These are phyloP conservation scores for Aspergillus viridinutans DNA, from an alignment of 2,329 filamentous ascomycete genomes.

Conservation along the genomic window DNA sequence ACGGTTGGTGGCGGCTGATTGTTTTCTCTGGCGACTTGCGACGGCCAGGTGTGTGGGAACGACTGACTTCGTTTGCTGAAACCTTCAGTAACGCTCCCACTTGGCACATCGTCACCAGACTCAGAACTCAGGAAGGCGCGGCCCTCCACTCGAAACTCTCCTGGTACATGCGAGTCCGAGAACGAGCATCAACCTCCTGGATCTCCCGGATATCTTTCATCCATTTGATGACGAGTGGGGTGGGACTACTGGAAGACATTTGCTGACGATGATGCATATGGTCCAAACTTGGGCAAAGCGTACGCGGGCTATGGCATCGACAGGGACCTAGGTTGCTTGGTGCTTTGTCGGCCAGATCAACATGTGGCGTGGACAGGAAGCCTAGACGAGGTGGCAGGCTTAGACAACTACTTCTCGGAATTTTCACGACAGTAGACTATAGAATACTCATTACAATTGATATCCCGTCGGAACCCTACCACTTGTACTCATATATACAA, in stretches of 20 bases:
- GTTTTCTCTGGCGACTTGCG: slow-evolving; percentile 18
- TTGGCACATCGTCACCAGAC: background rate
- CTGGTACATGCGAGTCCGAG: slow-evolving; percentile 12
- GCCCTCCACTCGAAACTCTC: slow-evolving; percentile 1
- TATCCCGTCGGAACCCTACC: background rate
- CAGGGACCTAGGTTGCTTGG: slow-evolving; percentile 8
- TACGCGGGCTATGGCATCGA: slow-evolving; percentile 14
- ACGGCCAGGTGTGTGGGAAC: background rate
- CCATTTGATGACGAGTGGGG: slow-evolving; percentile 12
- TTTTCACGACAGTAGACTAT: background rate
- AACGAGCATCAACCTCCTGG: slow-evolving; percentile 2
- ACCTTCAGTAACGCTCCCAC: slow-evolving; percentile 1
- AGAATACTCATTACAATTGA: background rate
- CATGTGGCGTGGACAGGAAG: slow-evolving; percentile 15
- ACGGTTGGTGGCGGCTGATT: slow-evolving; percentile 15
- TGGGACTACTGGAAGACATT: slow-evolving; percentile 17
- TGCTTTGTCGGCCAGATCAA: slow-evolving; percentile 21
- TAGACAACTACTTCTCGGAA: slow-evolving; percentile 10
- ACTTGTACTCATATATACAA: background rate
- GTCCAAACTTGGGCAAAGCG: background rate
- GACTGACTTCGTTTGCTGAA: slow-evolving; percentile 2
- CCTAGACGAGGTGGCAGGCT: slow-evolving; percentile 5
- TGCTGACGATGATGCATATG: slow-evolving; percentile 5
- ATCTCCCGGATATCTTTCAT: slow-evolving; percentile 13
- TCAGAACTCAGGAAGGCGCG: background rate